Base-by-base conservation (phyloP, 371 early-diverging fungal species). In the Mucor velutinosus region DNA sequence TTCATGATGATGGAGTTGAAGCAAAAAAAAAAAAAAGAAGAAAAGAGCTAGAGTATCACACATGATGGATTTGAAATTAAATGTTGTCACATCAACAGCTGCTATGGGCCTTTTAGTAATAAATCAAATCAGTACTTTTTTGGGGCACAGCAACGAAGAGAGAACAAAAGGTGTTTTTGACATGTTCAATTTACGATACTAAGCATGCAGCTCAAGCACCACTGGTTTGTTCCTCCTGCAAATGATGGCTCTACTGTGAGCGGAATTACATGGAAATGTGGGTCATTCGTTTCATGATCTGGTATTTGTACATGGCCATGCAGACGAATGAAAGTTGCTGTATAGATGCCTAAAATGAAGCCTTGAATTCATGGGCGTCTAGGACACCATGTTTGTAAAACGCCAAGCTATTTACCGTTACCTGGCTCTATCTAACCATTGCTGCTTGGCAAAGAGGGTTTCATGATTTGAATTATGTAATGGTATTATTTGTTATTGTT, bases 1-100 rank as follows among this genome's bases (percentile, higher is more conserved):
- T 89, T 89, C 89, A 88, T 89, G 15, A 1, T 58, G 17, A 4
- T 17, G 23, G 7, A 7, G n/a, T 35, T 12, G 35, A 55, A 51
- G n/a, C 30, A 61, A 32, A 60, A 43, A 33, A 62, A 62, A 35
- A 21, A 30, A 30, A 67, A 61, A 32, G 55, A 43, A 33, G 58
- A 62, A 35, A 21, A 30, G 23, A 67, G 33, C 15, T 5, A 41
- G 17, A 41, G 41, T 14, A n/a, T n/a, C n/a, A n/a, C n/a, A n/a
- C n/a, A n/a, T 37, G 17, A 41, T 17, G 41, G 17, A 41, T 17
- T 14, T 41, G 41, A 41, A 41, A 41, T 41, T 41, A 41, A 41
- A 41, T 41, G 17, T 17, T 41, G 41, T 41, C 41, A 41, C 41
- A 41, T 41, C 41, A 15, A 17, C 10, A 33, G 10, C 35, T 33